Base-by-base conservation (phyloP, 768 basidiomycete species). In the Collybia sordida region DNA sequence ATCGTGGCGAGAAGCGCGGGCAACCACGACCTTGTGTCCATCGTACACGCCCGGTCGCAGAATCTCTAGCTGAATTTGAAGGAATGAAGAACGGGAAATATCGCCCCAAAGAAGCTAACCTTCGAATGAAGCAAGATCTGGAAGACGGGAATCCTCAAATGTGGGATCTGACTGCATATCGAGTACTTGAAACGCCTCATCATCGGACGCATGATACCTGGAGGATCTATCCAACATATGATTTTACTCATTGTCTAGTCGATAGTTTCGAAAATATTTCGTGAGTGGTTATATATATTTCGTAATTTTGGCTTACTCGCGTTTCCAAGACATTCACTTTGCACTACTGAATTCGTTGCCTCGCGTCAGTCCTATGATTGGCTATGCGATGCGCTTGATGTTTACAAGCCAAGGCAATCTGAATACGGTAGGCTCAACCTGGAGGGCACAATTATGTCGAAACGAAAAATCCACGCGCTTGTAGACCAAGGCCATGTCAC, bases 261-360 rank as follows among this genome's bases (percentile, higher is more conserved):
- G 97, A 99, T 80, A 98, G 95, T 61, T 89, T 99, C 64, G 97
- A 99, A 68, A 97, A 98, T 66, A 98, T 99, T 55, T 92, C 95
- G 97, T 98, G 62, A 66, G 95, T 7, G 15, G 4, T 41, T 36
- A n/a, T 2, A 25, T 45, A 44, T 6, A 27, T 22, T 51, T 44
- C 28, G 28, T 21, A 48, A n/a, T 35, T 21, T 3, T 36, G 11
- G 28, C 41, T 12, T 19, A 18, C 21, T 14, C 43, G 25, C 17
- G 25, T 43, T 4, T 24, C 8, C 38, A 39, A 98, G 96, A 21
- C 97, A 99, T 73, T 98, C 97, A 0, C 77, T 99, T 5, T 99
- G 97, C 62, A 99, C 97, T 1, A 84, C 83, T 34, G 97, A 99
- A 67, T 99, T 99, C 67, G 86, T 98, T 59, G 84, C 86, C 18